Base-by-base conservation (phyloP, 2,329 filamentous ascomycete species). In the Aspergillus udagawae region DNA sequence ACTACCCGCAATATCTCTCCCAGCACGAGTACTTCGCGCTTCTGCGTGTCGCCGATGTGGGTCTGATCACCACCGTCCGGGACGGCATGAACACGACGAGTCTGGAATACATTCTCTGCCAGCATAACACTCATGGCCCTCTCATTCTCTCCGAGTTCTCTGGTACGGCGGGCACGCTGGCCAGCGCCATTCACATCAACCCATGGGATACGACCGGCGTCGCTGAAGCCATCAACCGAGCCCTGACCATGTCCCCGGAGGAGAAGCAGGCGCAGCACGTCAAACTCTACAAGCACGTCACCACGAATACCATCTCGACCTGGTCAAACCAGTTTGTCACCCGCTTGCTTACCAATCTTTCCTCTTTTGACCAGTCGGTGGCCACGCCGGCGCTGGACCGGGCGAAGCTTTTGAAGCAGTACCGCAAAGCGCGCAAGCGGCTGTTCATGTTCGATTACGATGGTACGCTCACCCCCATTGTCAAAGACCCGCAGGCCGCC, bases 401-500 rank as follows among this genome's bases (percentile, higher is more conserved):
- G 38, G 81, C 86, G 3, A 81, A 85, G 60, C 76, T 97, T 63
- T 79, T 96, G 41, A 78, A 82, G 54, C 87, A 87, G 59, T 97
- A 97, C 74, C 85, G 86, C 59, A 79, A 83, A 42, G 86, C 91
- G 3, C 83, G 83, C 60, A 91, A 90, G 75, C 86, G 94, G 10
- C 81, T 99, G 3, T 96, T 97, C 79, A 93, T 99, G 90, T 97
- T 97, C 71, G 94, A 99, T 77, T 99, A 99, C 69, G 94, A 99
- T 72, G 94, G 94, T 50, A 99, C 94, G 0, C 83, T 99, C 54
- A 97, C 94, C 3, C 91, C 92, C 0, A 97, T 99, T 66, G 94
- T 97, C 55, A 88, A 89, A 65, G 92, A 97, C 68, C 94, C 94
- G 1, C 87, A 89, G 63, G 87, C 91, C 4, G 94, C 94, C 3